Conservation (phyloP, 2,329 filamentous ascomycete species). For the Aspergillus pseudoglaucus region DNA sequence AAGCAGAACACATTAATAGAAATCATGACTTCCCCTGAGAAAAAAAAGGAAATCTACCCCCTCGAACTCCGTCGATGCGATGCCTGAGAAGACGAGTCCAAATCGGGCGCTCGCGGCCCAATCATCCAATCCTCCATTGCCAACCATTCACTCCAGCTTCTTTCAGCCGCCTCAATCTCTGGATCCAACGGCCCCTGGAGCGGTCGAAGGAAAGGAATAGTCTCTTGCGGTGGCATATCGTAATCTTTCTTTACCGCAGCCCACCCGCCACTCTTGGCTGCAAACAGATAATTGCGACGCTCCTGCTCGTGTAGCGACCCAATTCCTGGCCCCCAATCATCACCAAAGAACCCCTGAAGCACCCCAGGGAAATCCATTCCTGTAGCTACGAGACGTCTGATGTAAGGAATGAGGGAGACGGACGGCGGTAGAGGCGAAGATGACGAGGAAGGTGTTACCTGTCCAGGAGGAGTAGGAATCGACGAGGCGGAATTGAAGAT, state of each 20-base stretch:
- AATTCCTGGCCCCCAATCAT: constrained; percentile 77
- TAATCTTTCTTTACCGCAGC: constrained; percentile 82
- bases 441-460: constrained; percentile 29
- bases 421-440: constrained; percentile 31
- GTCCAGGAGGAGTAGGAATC: constrained; percentile 33
- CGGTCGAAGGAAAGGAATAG: constrained; percentile 78
- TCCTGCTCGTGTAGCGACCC: constrained; percentile 82
- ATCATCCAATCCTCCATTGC: constrained; percentile 99
- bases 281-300: constrained; percentile 88
- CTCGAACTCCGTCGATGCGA: constrained; percentile 28
- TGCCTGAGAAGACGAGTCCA: constrained; percentile 31
- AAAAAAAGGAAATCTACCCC: constrained; percentile 4
- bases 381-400: constrained; percentile 82
- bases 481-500: constrained; percentile 35
- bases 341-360: constrained; percentile 95
- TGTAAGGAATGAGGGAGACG: constrained; percentile 77
- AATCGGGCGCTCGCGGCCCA: constrained; percentile 65
- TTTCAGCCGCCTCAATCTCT: constrained; percentile 77
- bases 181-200: constrained; percentile 68
- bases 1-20: neutral
- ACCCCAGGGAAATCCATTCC: constrained; percentile 82
- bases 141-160: constrained; percentile 87
- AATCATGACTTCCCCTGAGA: neutral
- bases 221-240: constrained; percentile 77
- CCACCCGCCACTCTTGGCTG: constrained; percentile 89